A percentile compares a stretch with the other conserved stretches of the same genome.
Evolutionary conservation across 2,329 filamentous ascomycete genomes (phyloP).

Genomic region (Phaeosphaeria sp.): DNA sequence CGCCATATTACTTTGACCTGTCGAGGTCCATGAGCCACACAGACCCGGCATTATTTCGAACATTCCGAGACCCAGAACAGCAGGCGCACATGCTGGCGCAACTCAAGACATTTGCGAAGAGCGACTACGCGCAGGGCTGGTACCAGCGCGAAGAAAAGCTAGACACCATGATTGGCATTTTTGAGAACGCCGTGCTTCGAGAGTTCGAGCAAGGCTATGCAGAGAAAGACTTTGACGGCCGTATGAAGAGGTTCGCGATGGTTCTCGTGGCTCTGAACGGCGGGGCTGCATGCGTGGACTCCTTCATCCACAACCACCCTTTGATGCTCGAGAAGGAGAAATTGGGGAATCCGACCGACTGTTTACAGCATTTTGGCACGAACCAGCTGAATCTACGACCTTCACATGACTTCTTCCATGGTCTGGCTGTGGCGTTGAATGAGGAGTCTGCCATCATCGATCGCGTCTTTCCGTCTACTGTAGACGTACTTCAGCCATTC

Average conservation of each 20-base stretch:
- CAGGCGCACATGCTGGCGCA: slow-evolving; percentile 91
- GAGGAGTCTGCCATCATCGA: slow-evolving; percentile 83
- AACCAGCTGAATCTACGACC: slow-evolving; percentile 78
- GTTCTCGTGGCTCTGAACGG: slow-evolving; percentile 85
- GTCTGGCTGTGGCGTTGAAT: slow-evolving; percentile 75
- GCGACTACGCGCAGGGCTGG: slow-evolving; percentile 81
- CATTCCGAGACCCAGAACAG: slow-evolving; percentile 84
- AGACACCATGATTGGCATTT: slow-evolving; percentile 75
- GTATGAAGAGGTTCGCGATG: slow-evolving; percentile 87
- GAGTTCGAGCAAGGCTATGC: slow-evolving; percentile 96
- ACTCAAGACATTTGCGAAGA: slow-evolving; percentile 76
- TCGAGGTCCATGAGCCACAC: slow-evolving; percentile 73
- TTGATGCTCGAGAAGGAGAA: slow-evolving; percentile 77
- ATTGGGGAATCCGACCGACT: slow-evolving; percentile 78
- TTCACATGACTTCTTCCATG: slow-evolving; percentile 80
- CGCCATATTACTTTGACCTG: slow-evolving; percentile 88
- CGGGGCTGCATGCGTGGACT: slow-evolving; percentile 76
- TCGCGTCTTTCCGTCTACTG: slow-evolving; percentile 76
- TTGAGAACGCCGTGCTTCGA: slow-evolving; percentile 86
- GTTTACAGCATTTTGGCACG: slow-evolving; percentile 70
- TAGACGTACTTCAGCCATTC: slow-evolving; percentile 76
- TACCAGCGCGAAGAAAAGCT: slow-evolving; percentile 74
- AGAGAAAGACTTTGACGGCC: slow-evolving; percentile 83
- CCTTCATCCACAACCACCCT: slow-evolving; percentile 88
- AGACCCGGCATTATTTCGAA: slow-evolving; percentile 83